phyloP scores from a whole-genome alignment of 257 asterid genomes.

The Solanum dulcamara region DNA sequence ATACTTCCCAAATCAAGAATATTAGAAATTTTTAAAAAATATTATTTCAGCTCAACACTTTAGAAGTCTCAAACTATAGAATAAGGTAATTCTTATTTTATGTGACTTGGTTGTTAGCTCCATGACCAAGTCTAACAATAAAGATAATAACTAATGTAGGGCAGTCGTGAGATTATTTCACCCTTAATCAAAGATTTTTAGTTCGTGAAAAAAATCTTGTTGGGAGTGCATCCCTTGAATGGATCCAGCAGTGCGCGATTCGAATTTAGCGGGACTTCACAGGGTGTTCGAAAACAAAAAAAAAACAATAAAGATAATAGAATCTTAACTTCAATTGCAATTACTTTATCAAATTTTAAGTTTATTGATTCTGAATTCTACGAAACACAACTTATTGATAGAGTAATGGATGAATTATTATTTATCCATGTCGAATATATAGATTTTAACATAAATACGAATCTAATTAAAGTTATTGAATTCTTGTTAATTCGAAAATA shows the following conservation, averaged over 20 bases:
- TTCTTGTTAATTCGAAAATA: accelerated
- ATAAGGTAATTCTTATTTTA: not conserved
- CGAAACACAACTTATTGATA: not conserved
- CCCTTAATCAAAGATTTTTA: too few species aligned
- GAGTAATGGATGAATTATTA: not conserved
- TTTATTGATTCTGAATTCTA: not conserved
- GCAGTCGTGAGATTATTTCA: too few species aligned
- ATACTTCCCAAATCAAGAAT: not conserved
- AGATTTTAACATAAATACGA: too few species aligned
- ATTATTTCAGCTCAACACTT: not conserved
- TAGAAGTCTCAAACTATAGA: not conserved
- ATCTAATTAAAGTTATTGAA: too few species aligned
- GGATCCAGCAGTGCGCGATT: too few species aligned
- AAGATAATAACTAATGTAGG: too few species aligned
- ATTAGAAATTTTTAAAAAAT: not conserved
- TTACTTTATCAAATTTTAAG: not conserved
- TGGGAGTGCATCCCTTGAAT: too few species aligned
- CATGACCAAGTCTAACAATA: not conserved
- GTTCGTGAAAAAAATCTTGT: too few species aligned
- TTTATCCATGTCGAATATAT: not conserved
- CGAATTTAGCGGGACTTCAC: too few species aligned
- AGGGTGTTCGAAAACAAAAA: too few species aligned
- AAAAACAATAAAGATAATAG: not conserved
- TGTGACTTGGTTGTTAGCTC: not conserved
- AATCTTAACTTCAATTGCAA: not conserved